Conservation (phyloP, 495 filamentous ascomycete genomes). For the Hypoxylon rickii region DNA sequence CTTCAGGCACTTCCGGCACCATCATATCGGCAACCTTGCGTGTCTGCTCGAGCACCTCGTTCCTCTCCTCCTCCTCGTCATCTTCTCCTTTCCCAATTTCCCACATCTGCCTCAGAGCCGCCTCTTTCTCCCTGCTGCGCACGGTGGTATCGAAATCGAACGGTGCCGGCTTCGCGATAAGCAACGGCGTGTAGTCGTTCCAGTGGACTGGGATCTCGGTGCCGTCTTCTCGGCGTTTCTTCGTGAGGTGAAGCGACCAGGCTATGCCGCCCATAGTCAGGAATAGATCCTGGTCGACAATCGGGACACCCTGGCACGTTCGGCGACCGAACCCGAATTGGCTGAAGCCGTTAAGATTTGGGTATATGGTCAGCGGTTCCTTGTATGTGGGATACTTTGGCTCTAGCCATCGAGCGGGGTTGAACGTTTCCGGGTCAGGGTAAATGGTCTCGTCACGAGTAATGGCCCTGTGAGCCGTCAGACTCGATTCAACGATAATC, state of each 20-base stretch:
- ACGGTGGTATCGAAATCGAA: slow-evolving; percentile 54
- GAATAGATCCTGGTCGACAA: slow-evolving; percentile 61
- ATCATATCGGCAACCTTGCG: not conserved
- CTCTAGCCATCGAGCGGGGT: slow-evolving; percentile 57
- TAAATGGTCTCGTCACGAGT: slow-evolving; percentile 62
- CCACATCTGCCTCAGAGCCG: slow-evolving; percentile 43
- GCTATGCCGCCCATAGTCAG: slow-evolving; percentile 62
- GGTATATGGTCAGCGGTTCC: slow-evolving; percentile 57
- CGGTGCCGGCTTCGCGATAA: slow-evolving; percentile 56
- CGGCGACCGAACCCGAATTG: slow-evolving; percentile 66
- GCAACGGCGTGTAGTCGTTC: slow-evolving; percentile 55
- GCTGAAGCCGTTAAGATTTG: slow-evolving; percentile 58
- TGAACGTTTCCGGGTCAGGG: slow-evolving; percentile 64
- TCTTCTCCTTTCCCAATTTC: slow-evolving; percentile 38
- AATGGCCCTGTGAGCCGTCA: slow-evolving; percentile 66
- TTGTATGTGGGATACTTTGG: slow-evolving; percentile 58
- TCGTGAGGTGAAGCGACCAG: slow-evolving; percentile 60
- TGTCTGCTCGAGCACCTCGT: slow-evolving; percentile 9
- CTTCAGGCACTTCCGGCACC: not conserved
- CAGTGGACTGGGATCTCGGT: slow-evolving; percentile 49
- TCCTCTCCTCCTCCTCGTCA: slow-evolving; percentile 25
- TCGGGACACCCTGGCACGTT: slow-evolving; percentile 60
- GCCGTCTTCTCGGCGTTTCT: slow-evolving; percentile 45
- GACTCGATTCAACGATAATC: not conserved
- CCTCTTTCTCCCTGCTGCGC: slow-evolving; percentile 40